Evolutionary conservation across 2,329 filamentous ascomycete species (phyloP), one percentile per base, ranked within the genome.

Genomic region (Talaromyces verruculosus): DNA sequence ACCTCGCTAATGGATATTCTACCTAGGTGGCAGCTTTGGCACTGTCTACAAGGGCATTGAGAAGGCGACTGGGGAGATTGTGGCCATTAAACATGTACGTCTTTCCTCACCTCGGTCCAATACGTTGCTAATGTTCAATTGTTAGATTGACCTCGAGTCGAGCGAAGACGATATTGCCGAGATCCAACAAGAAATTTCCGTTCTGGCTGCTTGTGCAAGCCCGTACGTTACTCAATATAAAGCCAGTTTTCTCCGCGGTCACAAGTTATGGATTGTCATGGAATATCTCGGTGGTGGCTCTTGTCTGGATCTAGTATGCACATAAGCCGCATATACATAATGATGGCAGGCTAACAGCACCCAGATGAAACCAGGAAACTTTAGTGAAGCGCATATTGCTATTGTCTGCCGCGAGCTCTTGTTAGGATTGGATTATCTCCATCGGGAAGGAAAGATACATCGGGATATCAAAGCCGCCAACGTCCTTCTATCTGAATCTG

Each of bases 221-320:
- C 90, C 91, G 58, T 96, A 91, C 78, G 93, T 99, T 71, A 98
- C 95, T 17, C 91, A 96, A 76, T 99, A 99, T 84, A 96, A 93
- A 77, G 91, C 92, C 25, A 97, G 93, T 75, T 99, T 98, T 78
- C 86, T 98, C n/a, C 88, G 92, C 71, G 95, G 95, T 30, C 91
- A 93, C 77, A 99, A 98, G 81, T 83, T 99, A 83, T 99, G 95
- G 95, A 99, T 99, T 75, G 92, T 98, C 66, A 99, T 99, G 95
- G 95, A 99, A 79, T 99, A 91, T 75, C 83, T 99, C 11, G 95
- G 95, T 5, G 95, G 95, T 69, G 95, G 95, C 47, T 98, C 95
- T 19, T 97, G 95, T 77, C 84, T 97, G 70, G 95, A 99, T 77
- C 79, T 99, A 83, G 91, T 96, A 86, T 73, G 84, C 68, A 61